phyloP scores from a whole-genome alignment of 2,329 filamentous ascomycete genomes.

The Xylaria sp. region DNA sequence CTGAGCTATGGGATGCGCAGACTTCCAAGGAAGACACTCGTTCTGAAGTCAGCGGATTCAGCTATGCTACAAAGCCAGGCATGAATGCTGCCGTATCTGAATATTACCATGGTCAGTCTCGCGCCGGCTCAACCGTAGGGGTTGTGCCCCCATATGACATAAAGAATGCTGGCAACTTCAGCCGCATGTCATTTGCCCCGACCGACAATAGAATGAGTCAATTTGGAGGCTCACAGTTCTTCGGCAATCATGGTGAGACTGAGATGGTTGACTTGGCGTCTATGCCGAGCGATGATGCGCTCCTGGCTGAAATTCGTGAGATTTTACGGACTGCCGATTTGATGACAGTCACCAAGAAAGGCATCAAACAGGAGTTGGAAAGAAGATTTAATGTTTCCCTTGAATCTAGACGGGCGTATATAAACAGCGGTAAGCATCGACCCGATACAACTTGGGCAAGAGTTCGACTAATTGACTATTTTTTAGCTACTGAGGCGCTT shows the following conservation, averaged over 20 bases:
- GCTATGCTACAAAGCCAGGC: constrained; percentile 88
- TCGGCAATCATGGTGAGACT: constrained; percentile 69
- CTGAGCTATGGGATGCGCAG: constrained; percentile 96
- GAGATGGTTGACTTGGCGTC: constrained; percentile 80
- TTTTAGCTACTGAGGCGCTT: constrained; percentile 78
- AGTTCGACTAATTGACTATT: constrained; percentile 47
- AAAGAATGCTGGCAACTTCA: constrained; percentile 60
- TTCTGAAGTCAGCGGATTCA: constrained; percentile 92
- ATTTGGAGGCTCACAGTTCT: constrained; percentile 69
- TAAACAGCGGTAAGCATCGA: constrained; percentile 81
- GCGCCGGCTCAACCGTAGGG: constrained; percentile 66
- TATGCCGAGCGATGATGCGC: constrained; percentile 86
- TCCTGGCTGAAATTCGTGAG: constrained; percentile 93
- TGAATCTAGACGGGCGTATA: constrained; percentile 90
- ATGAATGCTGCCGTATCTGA: constrained; percentile 68
- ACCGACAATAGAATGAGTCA: constrained; percentile 76
- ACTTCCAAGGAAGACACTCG: constrained; percentile 82
- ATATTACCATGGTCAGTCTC: constrained; percentile 69
- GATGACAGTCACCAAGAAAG: constrained; percentile 99
- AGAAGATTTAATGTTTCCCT: constrained; percentile 86
- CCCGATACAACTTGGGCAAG: neutral
- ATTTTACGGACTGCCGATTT: constrained; percentile 91
- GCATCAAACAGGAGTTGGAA: constrained; percentile 93
- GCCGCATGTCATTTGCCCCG: constrained; percentile 82
- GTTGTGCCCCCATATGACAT: constrained; percentile 58